A percentile compares a stretch with the other conserved stretches of the same genome.
These are phyloP conservation scores for Boletus tylopilopsis DNA, from an alignment of 768 basidiomycete species.

Conservation along the genomic window DNA sequence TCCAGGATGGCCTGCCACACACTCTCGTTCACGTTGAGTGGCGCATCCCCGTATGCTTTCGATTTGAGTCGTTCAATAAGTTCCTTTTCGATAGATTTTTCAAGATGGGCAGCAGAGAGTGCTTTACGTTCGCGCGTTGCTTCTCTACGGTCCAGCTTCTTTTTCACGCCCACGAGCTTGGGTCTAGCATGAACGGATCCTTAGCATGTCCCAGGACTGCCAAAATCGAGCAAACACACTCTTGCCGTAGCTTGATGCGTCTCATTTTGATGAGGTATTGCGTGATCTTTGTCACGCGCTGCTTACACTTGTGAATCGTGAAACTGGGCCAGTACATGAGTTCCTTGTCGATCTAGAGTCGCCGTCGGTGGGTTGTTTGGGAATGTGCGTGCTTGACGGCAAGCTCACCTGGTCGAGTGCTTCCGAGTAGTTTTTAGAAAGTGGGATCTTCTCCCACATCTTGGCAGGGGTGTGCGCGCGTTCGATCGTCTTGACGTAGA, in stretches of 20 bases:
- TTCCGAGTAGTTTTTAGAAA: constrained; percentile 92
- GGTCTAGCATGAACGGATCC: constrained; percentile 48
- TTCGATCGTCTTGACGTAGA: constrained; percentile 97
- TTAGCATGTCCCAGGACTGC: background rate
- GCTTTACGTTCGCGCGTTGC: constrained; percentile 93
- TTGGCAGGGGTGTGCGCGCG: constrained; percentile 92
- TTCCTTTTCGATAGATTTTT: constrained; percentile 94
- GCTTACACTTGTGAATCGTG: constrained; percentile 98
- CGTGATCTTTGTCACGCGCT: constrained; percentile 97
- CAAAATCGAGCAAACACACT: constrained; percentile 48
- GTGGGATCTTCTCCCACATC: constrained; percentile 96
- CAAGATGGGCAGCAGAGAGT: constrained; percentile 90
- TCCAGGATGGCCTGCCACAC: constrained; percentile 94
- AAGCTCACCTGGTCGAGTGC: constrained; percentile 84
- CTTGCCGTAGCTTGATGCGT: constrained; percentile 77
- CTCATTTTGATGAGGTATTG: constrained; percentile 99
- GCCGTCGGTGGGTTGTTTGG: background rate
- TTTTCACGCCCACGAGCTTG: constrained; percentile 92
- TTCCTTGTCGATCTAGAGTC: constrained; percentile 84
- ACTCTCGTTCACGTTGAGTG: constrained; percentile 95
- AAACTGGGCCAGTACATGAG: constrained; percentile 99
- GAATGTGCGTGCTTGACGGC: too few relatives aligned
- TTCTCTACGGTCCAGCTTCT: constrained; percentile 93
- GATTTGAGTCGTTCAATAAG: constrained; percentile 92
- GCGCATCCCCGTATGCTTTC: constrained; percentile 96